Evolutionary conservation across 148 eudicot genomes (phyloP).

Genomic region (Heliamphora exappendiculata): DNA sequence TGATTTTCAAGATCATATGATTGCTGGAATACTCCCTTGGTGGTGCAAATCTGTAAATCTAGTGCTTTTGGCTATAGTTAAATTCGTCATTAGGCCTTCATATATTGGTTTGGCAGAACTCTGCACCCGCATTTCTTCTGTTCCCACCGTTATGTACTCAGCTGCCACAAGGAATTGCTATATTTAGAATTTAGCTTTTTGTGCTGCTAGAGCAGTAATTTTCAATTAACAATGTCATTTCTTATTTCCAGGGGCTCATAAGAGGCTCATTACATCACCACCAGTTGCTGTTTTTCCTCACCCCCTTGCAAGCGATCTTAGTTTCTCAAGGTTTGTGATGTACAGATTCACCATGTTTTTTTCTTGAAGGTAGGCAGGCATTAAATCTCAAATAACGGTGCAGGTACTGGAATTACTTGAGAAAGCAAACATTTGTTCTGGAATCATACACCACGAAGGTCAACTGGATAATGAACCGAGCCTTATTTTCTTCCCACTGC

Average conservation of each 20-base stretch:
- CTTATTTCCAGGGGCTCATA: slow-evolving; percentile 68
- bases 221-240: slow-evolving; percentile 11
- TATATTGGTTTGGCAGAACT: background rate
- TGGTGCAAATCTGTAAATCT: background rate
- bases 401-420: slow-evolving; percentile 98
- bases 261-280: slow-evolving; percentile 82
- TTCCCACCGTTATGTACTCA: background rate
- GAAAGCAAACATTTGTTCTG: slow-evolving; percentile 96
- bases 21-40: background rate
- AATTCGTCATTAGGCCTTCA: background rate
- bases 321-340: slow-evolving; percentile 63
- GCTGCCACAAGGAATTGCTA: background rate
- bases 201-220: background rate
- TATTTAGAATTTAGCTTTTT: background rate
- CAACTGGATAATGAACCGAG: slow-evolving; percentile 92
- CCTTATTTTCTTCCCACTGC: slow-evolving; percentile 79
- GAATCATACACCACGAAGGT: slow-evolving; percentile 81
- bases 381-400: slow-evolving; percentile 7
- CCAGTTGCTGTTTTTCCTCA: slow-evolving; percentile 99
- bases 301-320: slow-evolving; percentile 94
- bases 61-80: background rate
- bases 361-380: background rate
- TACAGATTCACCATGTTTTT: background rate
- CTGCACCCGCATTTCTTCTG: background rate
- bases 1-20: background rate